Conservation (phyloP, 495 filamentous ascomycete genomes). For the Parathielavia hyrcaniae region DNA sequence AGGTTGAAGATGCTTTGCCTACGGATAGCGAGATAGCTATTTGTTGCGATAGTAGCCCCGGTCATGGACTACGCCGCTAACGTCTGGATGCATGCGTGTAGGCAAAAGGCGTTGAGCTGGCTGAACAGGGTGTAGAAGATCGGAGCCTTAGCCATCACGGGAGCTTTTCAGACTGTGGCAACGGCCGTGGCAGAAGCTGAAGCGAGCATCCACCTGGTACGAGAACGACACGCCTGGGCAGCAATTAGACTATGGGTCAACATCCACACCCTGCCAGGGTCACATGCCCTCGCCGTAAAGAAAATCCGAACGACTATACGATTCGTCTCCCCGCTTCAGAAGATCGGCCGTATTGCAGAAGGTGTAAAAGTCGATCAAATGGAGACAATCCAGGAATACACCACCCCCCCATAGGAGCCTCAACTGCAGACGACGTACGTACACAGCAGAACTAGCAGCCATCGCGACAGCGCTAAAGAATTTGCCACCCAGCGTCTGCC, state of each 20-base stretch:
- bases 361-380: background rate
- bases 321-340: background rate
- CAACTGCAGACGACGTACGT: constrained; percentile 4
- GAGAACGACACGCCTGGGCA: constrained; percentile 2
- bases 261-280: background rate
- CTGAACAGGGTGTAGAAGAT: constrained; percentile 11
- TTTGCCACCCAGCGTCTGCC: constrained; percentile 1
- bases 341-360: constrained; percentile 1
- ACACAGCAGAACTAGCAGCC: constrained; percentile 11
- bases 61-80: constrained; percentile 11
- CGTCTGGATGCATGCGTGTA: constrained; percentile 10
- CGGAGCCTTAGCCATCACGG: constrained; percentile 3
- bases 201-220: constrained; percentile 4
- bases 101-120: constrained; percentile 3
- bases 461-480: constrained; percentile 9
- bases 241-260: constrained; percentile 1
- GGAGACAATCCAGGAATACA: constrained; percentile 6
- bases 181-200: constrained; percentile 9
- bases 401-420: constrained; percentile 12
- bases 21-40: no score
- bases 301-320: background rate
- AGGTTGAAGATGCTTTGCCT: no score
- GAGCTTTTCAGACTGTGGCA: constrained; percentile 9
- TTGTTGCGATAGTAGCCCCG: background rate
- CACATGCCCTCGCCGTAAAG: background rate